Evolutionary conservation across 2,329 filamentous ascomycete species (phyloP).

Genomic region (Cladobotryum mycophilum): DNA sequence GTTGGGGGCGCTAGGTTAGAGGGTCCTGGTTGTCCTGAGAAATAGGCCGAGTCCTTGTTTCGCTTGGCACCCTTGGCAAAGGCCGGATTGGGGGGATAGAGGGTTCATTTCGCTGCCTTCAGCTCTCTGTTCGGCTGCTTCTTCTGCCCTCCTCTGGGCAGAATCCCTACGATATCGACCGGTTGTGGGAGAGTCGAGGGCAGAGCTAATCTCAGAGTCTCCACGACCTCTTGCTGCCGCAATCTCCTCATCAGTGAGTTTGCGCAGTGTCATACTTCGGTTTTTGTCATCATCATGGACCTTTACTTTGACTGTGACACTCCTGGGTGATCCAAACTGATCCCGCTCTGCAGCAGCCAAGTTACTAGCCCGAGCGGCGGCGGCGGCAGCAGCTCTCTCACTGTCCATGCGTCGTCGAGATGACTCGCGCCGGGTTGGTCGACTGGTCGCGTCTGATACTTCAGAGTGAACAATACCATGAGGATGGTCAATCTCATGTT

Average conservation of each 20-base stretch:
- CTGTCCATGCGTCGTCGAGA: conserved; percentile 41
- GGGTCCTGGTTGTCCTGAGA: conserved; percentile 41
- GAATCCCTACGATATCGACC: conserved; percentile 48
- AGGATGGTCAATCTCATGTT: conserved; percentile 33
- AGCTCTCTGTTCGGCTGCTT: conserved; percentile 38
- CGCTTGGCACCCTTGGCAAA: conserved; percentile 46
- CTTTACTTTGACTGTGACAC: conserved; percentile 53
- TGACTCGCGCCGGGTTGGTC: conserved; percentile 37
- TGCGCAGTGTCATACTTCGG: conserved; percentile 54
- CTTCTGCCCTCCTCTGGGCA: conserved; percentile 40
- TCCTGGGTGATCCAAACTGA: conserved; percentile 35
- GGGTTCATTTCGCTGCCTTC: conserved; percentile 37
- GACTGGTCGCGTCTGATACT: conserved; percentile 26
- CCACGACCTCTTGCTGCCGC: conserved; percentile 38
- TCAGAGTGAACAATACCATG: conserved; percentile 35
- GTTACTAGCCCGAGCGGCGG: conserved; percentile 40
- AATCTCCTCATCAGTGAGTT: conserved; percentile 55
- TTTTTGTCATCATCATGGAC: conserved; percentile 56
- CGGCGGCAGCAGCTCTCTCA: conserved; percentile 41
- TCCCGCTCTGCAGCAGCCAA: conserved; percentile 43
- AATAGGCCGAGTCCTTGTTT: conserved; percentile 56
- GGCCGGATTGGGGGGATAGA: conserved; percentile 50
- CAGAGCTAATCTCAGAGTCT: conserved; percentile 52
- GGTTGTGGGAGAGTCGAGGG: conserved; percentile 44
- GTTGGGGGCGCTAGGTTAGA: conserved; percentile 35